Evolutionary conservation across 2,329 filamentous ascomycete genomes (phyloP), one percentile per base, ranked within the genome.

Genomic region (Xylaria sp.): DNA sequence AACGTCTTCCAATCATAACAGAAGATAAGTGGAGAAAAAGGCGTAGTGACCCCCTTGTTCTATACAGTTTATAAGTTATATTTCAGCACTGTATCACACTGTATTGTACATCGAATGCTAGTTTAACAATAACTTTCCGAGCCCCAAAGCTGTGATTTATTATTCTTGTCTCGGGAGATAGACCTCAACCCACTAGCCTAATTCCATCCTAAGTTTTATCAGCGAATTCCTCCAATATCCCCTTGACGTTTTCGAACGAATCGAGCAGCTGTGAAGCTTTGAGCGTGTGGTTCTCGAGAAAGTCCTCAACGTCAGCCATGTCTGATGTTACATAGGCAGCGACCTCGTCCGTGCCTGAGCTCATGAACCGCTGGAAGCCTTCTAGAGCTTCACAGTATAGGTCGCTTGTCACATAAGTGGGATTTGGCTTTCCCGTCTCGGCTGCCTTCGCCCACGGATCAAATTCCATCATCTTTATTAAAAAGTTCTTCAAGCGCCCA

Each of bases 401-500:
- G 20, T 63, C 28, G 61, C 59, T 70, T 31, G 75, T 76, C 13
- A 70, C 23, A 42, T 71, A 72, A 1, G 61, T 42, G 2, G 72
- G 67, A 28, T 56, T 60, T 26, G 20, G 46, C 17, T 40, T 17
- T 7, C 11, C 26, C 17, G 0, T 6, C 28, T 4, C 20, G 7
- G 13, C 9, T 17, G 1, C 6, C 26, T 51, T 38, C 13, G 42
- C 3, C 70, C 75, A 74, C 28, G 72, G 72, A 51, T 77, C 73
- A 6, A 70, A 46, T 57, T 74, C 68, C 75, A 77, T 77, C 65
- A 77, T 26, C 67, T 66, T 66, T 46, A 76, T 28, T 53, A 77
- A 65, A 11, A 73, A 67, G 49, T 76, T 76, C 65, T 72, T 75
- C 53, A 77, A 60, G 42, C 23, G 38, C 9, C 26, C 59, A 17